Evolutionary conservation across 768 basidiomycete genomes (phyloP).

Genomic region (Mycena pura): DNA sequence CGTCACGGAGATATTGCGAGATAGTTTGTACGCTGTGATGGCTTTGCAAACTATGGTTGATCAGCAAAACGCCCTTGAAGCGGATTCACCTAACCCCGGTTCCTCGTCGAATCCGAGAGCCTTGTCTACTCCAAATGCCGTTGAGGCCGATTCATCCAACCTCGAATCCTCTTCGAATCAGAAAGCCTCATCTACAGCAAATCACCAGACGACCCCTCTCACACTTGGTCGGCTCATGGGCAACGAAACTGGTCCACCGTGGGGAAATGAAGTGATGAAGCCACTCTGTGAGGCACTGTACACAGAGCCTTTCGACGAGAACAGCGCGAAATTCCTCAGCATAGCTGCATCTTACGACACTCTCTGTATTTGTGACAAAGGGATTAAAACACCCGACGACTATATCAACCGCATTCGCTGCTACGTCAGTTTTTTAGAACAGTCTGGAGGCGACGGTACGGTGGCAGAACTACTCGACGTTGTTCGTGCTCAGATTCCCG

Average conservation of each 20-base stretch:
- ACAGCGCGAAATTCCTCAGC: neutral
- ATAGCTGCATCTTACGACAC: neutral
- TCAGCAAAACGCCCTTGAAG: no score
- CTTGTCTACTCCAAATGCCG: no score
- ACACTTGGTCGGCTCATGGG: neutral
- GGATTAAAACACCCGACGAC: neutral
- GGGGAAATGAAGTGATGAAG: slow-evolving; percentile 1
- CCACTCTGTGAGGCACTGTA: slow-evolving; percentile 2
- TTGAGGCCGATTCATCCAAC: neutral
- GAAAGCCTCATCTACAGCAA: no score
- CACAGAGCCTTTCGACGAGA: slow-evolving; percentile 5
- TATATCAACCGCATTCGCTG: slow-evolving; percentile 5
- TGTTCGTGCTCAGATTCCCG: slow-evolving; percentile 4
- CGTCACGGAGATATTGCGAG: neutral
- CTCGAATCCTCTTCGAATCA: neutral
- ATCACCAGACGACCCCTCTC: neutral
- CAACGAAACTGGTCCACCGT: neutral
- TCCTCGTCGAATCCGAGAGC: neutral
- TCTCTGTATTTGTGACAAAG: neutral
- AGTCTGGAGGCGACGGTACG: neutral
- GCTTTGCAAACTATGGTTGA: neutral
- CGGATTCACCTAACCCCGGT: neutral
- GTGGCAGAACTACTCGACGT: neutral
- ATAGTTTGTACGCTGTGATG: neutral
- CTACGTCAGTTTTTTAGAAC: neutral